phyloP scores from a whole-genome alignment of 2,329 filamentous ascomycete species.

The Aspergillus persii region DNA sequence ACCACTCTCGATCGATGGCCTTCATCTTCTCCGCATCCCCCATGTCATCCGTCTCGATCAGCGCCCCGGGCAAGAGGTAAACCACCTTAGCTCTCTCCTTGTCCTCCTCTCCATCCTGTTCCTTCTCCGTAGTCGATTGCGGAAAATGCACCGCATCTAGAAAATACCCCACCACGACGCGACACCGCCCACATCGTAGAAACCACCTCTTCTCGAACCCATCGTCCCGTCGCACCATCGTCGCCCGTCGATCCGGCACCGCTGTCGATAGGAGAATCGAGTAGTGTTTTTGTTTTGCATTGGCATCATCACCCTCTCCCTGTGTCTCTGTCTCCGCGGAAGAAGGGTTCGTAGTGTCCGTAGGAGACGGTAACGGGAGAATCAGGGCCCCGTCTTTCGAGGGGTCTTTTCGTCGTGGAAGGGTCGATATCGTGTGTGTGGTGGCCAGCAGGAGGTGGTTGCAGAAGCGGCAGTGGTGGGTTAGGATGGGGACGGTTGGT shows the following conservation, averaged over 20 bases:
- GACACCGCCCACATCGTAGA: constrained; percentile 60
- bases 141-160: constrained; percentile 54
- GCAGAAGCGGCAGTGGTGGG: constrained; percentile 64
- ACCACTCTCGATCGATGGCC: constrained; percentile 37
- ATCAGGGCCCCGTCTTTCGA: constrained; percentile 57
- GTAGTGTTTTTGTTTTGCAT: constrained; percentile 29
- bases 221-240: constrained; percentile 56
- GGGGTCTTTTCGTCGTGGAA: constrained; percentile 53
- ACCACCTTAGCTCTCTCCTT: constrained; percentile 46
- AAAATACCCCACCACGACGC: constrained; percentile 61
- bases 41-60: constrained; percentile 60
- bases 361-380: constrained; percentile 50
- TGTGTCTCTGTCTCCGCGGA: constrained; percentile 1
- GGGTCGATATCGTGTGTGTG: constrained; percentile 50
- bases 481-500: constrained; percentile 39
- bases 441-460: constrained; percentile 62
- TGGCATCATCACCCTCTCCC: not conserved
- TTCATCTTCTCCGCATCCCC: constrained; percentile 32
- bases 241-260: constrained; percentile 47
- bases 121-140: constrained; percentile 10
- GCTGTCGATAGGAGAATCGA: constrained; percentile 55
- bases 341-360: not conserved
- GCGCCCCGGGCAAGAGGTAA: constrained; percentile 60
- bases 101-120: constrained; percentile 13
- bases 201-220: constrained; percentile 67